phyloP scores from a whole-genome alignment of 495 filamentous ascomycete species.

The Aspergillus saccharolyticus region DNA sequence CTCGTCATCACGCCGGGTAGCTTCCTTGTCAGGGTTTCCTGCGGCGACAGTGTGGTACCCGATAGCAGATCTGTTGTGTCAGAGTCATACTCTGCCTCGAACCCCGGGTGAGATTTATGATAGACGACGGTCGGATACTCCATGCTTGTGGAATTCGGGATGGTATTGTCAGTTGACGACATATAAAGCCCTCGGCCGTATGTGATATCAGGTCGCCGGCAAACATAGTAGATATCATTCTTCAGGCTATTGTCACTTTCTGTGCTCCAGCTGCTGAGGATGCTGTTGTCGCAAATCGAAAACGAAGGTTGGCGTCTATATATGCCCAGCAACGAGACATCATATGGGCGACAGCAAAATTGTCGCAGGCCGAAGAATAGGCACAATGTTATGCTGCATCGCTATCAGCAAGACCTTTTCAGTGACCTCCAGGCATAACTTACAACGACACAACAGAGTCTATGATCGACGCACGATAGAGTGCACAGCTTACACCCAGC shows the following conservation, averaged over 20 bases:
- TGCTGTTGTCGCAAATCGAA: slow-evolving; percentile 27
- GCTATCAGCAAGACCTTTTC: slow-evolving; percentile 8
- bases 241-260: slow-evolving; percentile 41
- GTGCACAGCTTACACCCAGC: slow-evolving; percentile 37
- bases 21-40: slow-evolving; percentile 20
- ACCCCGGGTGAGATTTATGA: slow-evolving; percentile 28
- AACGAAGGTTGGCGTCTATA: slow-evolving; percentile 22
- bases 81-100: slow-evolving; percentile 28
- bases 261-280: slow-evolving; percentile 36
- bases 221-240: slow-evolving; percentile 38
- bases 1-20: slow-evolving; percentile 23
- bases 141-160: slow-evolving; percentile 31
- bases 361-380: slow-evolving; percentile 39
- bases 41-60: slow-evolving; percentile 27
- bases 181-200: slow-evolving; percentile 27
- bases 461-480: slow-evolving; percentile 36
- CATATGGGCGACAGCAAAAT: slow-evolving; percentile 40
- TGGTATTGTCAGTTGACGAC: slow-evolving; percentile 23
- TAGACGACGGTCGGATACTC: slow-evolving; percentile 32
- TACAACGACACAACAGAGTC: slow-evolving; percentile 37
- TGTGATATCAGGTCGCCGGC: slow-evolving; percentile 35
- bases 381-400: slow-evolving; percentile 32
- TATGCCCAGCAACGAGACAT: slow-evolving; percentile 38
- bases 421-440: slow-evolving; percentile 6
- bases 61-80: slow-evolving; percentile 28